phyloP scores from a whole-genome alignment of 345 rosid genomes.

The Eucalyptus albens region DNA sequence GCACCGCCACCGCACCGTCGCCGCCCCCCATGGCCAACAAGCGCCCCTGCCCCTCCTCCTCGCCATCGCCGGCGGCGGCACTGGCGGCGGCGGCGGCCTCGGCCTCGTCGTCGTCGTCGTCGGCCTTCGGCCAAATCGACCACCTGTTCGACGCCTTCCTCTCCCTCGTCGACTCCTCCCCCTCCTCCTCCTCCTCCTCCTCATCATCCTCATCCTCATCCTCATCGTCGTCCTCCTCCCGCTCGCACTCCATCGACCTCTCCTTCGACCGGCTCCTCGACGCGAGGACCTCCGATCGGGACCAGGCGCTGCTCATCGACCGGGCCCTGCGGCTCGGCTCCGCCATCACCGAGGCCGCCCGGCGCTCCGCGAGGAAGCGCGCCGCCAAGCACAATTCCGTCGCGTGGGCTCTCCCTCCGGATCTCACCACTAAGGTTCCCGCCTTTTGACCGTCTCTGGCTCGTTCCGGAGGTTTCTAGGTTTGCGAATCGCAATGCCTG shows the following conservation, averaged over 20 bases:
- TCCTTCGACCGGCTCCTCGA: conserved; percentile 63
- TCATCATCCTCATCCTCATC: neutral
- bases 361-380: conserved; percentile 53
- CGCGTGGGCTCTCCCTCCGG: conserved; percentile 67
- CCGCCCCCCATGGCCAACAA: conserved; percentile 38
- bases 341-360: conserved; percentile 47
- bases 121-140: conserved; percentile 18
- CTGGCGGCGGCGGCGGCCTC: neutral
- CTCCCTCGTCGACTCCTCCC: conserved; percentile 16
- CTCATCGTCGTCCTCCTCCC: neutral
- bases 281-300: conserved; percentile 31
- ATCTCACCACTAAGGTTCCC: conserved; percentile 65
- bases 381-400: conserved; percentile 52
- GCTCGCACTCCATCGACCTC: conserved; percentile 28
- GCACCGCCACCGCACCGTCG: neutral
- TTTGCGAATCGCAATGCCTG: neutral
- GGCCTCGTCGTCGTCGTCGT: neutral
- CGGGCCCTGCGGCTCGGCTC: conserved; percentile 52
- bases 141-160: conserved; percentile 36
- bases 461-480: neutral
- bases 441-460: neutral
- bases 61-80: neutral
- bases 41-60: conserved; percentile 36
- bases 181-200: neutral
- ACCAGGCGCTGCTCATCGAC: conserved; percentile 46